Evolutionary conservation across 345 rosid species (phyloP), one percentile per base, ranked within the genome.

Genomic region (Reutealis trisperma): DNA sequence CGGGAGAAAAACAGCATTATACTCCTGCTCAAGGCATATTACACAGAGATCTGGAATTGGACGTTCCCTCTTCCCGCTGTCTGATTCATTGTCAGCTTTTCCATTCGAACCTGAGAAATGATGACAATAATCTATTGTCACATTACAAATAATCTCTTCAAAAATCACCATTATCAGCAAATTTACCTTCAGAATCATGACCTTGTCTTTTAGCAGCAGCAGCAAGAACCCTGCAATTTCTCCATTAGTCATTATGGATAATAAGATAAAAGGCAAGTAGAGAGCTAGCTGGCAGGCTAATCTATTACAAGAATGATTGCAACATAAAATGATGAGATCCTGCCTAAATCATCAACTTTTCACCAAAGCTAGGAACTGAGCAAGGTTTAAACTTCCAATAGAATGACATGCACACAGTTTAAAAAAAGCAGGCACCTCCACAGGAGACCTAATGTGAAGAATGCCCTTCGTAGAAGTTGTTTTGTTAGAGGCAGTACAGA

Each of bases 21-120:
- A 96, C 77, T 93, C 93, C 61, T 87, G 90, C 87, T 93, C 99
- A 72, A 93, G 97, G 85, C 99, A 96, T 83, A 96, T 93, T 83
- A 96, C 99, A 71, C 98, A 96, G 0, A 92, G 84, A 86, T 90
- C 94, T 78, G 97, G 99, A 88, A 91, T 82, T 57, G 78, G 74
- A 32, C 75, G 80, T 61, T 93, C 98, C 86, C 84, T 90, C 82
- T 87, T 89, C 54, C 84, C 42, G 75, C 65, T 32, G 75, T 84
- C 91, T 60, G 85, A 52, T 75, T 82, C 91, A 65, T 84, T 82
- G 75, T 90, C 93, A 30, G 79, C 74, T 47, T 77, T 77, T 54
- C 85, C 89, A 77, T 83, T 87, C 52, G 89, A 69, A 75, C 88
- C 94, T 88, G 80, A 57, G 74, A 80, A 81, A 51, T 9, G 69